Evolutionary conservation across 176 grass and related monocot species (phyloP), one percentile per base, ranked within the genome.

Genomic region (Avena atlantica): DNA sequence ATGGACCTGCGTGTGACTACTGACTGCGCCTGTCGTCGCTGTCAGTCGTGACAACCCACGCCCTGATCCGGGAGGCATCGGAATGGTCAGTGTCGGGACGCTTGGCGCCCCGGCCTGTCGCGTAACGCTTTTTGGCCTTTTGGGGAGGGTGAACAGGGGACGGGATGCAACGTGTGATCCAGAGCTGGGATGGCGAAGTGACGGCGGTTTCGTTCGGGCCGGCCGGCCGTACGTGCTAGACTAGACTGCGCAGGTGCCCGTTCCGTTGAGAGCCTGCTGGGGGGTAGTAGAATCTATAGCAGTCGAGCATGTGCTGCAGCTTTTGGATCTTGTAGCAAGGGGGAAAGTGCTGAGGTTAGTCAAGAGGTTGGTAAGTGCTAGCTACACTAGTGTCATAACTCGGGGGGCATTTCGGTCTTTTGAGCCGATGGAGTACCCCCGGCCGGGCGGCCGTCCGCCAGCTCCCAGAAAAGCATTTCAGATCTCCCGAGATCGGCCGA

Each of bases 161-260:
- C 58, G 85, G 57, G 40, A 40, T 52, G 84, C 45, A 51, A 85
- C 77, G 73, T 86, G 75, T 61, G 89, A 51, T 76, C 6, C 1
- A 9, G 14, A 2, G 73, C 8, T 10, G 12, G 34, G 79, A 47
- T 42, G 72, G 83, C 78, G 13, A 48, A 70, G 81, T 76, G 81
- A 61, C 85, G 61, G 81, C 81, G 62, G 68, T 23, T 81, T 81
- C 76, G 49, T 49, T 89, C 76, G 31, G 67, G 45, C 37, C 37
- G 37, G 20, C 2, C 8, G 70, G 70, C 61, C 63, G 81, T 87
- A 68, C 63, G 81, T 84, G 68, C 24, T 37, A 31, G 8, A 34
- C 31, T 76, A 34, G 83, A 61, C 50, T 82, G 60, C 25, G 59
- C 42, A 63, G 61, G 42, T 42, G 55, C 42, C 40, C 23, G 51